Conservation (phyloP, 1,284 basidiomycete genomes). For the Crepidotus sp. region DNA sequence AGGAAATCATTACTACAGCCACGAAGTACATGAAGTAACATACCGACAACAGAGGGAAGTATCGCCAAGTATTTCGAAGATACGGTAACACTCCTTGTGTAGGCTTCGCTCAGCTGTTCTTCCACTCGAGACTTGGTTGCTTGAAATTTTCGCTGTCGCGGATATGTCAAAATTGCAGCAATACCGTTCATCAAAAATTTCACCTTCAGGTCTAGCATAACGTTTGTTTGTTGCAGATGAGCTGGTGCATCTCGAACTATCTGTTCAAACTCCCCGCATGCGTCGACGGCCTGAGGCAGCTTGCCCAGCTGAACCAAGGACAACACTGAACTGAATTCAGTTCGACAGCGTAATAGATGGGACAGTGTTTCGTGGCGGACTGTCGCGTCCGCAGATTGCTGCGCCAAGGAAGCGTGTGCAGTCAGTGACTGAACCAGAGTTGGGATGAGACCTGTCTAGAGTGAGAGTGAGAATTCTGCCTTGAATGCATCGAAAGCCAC, state of each 20-base stretch:
- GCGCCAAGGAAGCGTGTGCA: slow-evolving; percentile 50
- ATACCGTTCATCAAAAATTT: slow-evolving; percentile 14
- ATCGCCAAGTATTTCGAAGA: slow-evolving; percentile 42
- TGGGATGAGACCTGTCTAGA: slow-evolving; percentile 59
- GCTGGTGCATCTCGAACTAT: slow-evolving; percentile 41
- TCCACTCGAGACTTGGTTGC: slow-evolving; percentile 50
- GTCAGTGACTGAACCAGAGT: slow-evolving; percentile 42
- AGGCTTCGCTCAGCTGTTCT: slow-evolving; percentile 66
- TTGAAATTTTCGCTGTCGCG: slow-evolving; percentile 41
- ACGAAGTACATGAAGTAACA: slow-evolving; percentile 13
- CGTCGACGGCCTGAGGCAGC: slow-evolving; percentile 49
- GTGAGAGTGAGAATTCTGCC: slow-evolving; percentile 15
- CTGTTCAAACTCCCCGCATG: slow-evolving; percentile 33
- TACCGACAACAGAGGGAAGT: slow-evolving; percentile 49
- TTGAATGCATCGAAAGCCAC: slow-evolving; percentile 10
- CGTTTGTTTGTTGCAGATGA: slow-evolving; percentile 41
- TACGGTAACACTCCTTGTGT: slow-evolving; percentile 45
- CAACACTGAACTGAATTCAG: slow-evolving; percentile 35
- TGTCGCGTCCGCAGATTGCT: slow-evolving; percentile 47
- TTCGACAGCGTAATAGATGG: slow-evolving; percentile 44
- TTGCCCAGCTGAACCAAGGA: slow-evolving; percentile 43
- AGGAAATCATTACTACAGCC: slow-evolving; percentile 1
- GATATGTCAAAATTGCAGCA: slow-evolving; percentile 1
- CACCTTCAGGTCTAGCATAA: slow-evolving; percentile 54
- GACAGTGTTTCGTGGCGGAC: slow-evolving; percentile 41